Evolutionary conservation across 352 stramenopile genomes (phyloP).

Genomic region (Aphanomyces stellatus): DNA sequence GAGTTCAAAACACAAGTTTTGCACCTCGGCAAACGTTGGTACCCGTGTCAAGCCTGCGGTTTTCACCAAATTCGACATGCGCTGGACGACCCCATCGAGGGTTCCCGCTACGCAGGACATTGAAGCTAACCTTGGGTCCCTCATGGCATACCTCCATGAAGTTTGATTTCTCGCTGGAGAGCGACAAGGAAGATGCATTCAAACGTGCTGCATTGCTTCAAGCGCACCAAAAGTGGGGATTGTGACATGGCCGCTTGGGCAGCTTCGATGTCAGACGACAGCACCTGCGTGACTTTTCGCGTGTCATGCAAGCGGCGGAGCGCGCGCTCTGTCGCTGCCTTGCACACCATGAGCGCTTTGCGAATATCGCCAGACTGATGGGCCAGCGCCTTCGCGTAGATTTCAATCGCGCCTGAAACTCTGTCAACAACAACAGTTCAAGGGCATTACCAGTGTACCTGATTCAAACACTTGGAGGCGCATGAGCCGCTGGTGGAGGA

Average conservation of each 20-base stretch:
- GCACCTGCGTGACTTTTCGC: conserved; percentile 27
- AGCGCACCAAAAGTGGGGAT: conserved; percentile 42
- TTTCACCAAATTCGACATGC: conserved; percentile 58
- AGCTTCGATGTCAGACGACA: conserved; percentile 43
- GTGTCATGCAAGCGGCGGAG: conserved; percentile 30
- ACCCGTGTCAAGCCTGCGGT: conserved; percentile 53
- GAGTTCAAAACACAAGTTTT: conserved; percentile 54
- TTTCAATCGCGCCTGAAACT: conserved; percentile 51
- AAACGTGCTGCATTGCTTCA: conserved; percentile 55
- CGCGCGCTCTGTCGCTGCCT: conserved; percentile 46
- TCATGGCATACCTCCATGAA: conserved; percentile 27
- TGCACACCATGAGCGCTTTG: conserved; percentile 54
- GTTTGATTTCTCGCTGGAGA: conserved; percentile 48
- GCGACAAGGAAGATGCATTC: conserved; percentile 64
- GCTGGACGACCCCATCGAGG: conserved; percentile 53
- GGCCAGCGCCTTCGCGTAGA: conserved; percentile 53
- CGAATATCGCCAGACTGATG: conserved; percentile 61
- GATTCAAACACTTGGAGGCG: conserved; percentile 46
- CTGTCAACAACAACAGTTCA: background rate
- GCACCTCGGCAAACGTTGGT: conserved; percentile 38
- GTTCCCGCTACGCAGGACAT: too few species aligned
- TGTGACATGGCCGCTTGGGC: conserved; percentile 43
- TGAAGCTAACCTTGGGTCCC: too few species aligned
- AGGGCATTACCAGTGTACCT: too few species aligned
- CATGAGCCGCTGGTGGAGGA: conserved; percentile 50